Evolutionary conservation across 2,329 filamentous ascomycete genomes (phyloP).

Genomic region (Drechslerella coelobrocha): DNA sequence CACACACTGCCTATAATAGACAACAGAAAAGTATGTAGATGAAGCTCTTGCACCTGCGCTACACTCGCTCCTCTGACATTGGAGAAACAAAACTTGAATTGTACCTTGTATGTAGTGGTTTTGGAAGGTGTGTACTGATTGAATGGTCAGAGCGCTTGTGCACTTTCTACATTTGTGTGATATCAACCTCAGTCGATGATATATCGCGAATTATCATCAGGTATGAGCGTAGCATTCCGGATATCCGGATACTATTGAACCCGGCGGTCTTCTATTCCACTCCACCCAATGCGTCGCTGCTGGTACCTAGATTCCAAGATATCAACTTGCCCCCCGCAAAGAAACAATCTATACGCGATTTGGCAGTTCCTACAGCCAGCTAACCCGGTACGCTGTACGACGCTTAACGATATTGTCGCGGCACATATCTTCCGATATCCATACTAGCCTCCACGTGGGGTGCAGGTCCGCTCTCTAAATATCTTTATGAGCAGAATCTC

Average conservation of each 20-base stretch:
- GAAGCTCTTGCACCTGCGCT: no score
- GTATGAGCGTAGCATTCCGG: neutral
- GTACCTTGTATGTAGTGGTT: no score
- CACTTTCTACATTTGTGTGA: neutral
- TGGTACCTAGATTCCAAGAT: neutral
- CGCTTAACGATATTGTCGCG: neutral
- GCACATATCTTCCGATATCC: neutral
- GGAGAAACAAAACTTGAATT: no score
- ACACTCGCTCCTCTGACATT: no score
- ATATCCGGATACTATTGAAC: neutral
- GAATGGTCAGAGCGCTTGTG: no score
- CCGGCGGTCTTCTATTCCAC: neutral
- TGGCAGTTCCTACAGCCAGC: constrained; percentile 7
- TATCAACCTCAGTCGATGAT: neutral
- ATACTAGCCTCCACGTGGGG: neutral
- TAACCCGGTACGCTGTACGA: neutral
- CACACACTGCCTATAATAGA: no score
- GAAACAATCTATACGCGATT: constrained; percentile 4
- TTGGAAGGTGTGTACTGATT: no score
- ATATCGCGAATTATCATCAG: neutral
- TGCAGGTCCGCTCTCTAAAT: neutral
- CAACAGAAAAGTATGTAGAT: no score
- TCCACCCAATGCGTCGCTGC: neutral
- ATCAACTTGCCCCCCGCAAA: neutral
- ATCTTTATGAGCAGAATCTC: neutral